Conservation (phyloP, 2,329 filamentous ascomycete species). For the Dryadomyces sulphureus region DNA sequence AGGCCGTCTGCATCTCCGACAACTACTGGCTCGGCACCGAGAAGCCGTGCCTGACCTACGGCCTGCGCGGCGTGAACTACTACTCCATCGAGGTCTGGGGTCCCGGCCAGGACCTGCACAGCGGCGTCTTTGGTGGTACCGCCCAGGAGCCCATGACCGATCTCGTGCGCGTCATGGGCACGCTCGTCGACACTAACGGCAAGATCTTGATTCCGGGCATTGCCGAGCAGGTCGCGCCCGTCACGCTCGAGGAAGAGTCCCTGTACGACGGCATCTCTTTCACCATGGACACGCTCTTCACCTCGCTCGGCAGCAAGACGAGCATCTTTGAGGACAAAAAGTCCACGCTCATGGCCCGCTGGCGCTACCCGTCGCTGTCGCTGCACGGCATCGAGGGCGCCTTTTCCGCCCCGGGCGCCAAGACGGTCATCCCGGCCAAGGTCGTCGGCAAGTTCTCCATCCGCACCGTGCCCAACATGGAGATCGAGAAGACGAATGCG, state of each 20-base stretch:
- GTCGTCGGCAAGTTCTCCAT: constrained; percentile 98
- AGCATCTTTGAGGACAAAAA: constrained; percentile 83
- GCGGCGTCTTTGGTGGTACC: constrained; percentile 90
- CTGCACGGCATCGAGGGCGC: constrained; percentile 92
- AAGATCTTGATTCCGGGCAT: constrained; percentile 93
- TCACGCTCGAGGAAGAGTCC: constrained; percentile 72
- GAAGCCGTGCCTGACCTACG: constrained; percentile 96
- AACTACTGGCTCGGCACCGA: constrained; percentile 99
- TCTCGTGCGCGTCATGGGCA: constrained; percentile 65
- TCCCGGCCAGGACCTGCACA: constrained; percentile 87
- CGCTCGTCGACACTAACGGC: constrained; percentile 76
- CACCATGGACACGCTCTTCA: constrained; percentile 89
- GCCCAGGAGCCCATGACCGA: constrained; percentile 99
- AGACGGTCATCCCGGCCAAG: constrained; percentile 97
- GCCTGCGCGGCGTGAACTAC: constrained; percentile 94
- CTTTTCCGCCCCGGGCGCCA: constrained; percentile 83
- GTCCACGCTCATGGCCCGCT: constrained; percentile 83
- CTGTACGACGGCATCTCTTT: constrained; percentile 88
- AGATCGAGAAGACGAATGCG: constrained; percentile 76
- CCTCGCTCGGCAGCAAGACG: constrained; percentile 80
- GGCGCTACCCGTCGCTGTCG: constrained; percentile 87
- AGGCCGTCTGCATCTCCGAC: constrained; percentile 95
- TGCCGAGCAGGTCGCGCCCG: constrained; percentile 77
- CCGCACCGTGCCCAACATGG: constrained; percentile 94
- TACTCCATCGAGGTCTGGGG: constrained; percentile 86